These are phyloP conservation scores for Trichosanthes cucumerina DNA, from an alignment of 306 rosid genomes.

Conservation along the genomic window DNA sequence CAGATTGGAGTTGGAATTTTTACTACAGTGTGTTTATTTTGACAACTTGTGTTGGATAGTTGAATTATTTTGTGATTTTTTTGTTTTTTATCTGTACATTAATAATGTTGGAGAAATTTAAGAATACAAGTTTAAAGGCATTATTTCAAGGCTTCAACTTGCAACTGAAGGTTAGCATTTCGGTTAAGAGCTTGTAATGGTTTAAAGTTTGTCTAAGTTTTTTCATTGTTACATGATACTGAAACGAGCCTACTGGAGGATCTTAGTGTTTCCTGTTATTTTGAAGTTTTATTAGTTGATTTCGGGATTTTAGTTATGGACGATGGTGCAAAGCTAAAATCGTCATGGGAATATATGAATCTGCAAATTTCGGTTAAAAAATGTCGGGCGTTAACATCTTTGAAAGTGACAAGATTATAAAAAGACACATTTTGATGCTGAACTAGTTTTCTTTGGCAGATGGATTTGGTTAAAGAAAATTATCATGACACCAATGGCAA, in stretches of 20 bases:
- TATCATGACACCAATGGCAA: constrained; percentile 16
- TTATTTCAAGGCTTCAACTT: not conserved
- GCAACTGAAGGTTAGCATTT: not conserved
- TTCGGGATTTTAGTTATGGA: not conserved
- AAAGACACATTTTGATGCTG: not conserved
- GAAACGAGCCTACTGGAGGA: not conserved
- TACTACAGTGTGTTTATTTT: not conserved
- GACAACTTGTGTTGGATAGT: not conserved
- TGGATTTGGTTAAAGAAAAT: constrained; percentile 31
- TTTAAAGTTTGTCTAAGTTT: not conserved
- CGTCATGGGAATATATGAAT: not conserved
- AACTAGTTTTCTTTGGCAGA: constrained; percentile 28
- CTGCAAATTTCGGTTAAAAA: not conserved
- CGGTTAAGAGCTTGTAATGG: not conserved
- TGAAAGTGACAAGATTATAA: not conserved
- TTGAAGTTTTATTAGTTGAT: not conserved
- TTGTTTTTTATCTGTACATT: not conserved
- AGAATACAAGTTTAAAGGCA: not conserved
- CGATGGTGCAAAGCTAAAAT: not conserved
- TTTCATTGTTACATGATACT: not conserved
- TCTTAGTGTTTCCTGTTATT: not conserved
- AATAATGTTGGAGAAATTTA: not conserved
- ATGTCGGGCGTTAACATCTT: not conserved
- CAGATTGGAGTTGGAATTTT: not conserved
- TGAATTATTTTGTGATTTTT: not conserved